A percentile compares a stretch with the other conserved stretches of the same genome.
These are phyloP conservation scores for Podaxis sp. DNA, from an alignment of 768 basidiomycete species.

Conservation along the genomic window DNA sequence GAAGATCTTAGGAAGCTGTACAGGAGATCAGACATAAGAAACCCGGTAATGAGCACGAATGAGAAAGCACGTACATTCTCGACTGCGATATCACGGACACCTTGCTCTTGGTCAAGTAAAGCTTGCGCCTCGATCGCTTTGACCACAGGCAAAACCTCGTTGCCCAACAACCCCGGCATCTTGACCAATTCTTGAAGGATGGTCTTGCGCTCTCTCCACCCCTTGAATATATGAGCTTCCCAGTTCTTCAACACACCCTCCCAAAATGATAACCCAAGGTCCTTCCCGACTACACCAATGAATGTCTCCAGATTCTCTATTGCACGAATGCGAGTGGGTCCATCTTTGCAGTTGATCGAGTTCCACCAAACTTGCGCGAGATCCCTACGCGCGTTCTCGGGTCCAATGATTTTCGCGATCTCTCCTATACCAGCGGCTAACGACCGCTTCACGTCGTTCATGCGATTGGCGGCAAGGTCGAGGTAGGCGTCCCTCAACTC, in stretches of 20 bases:
- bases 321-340: slow-evolving; percentile 72
- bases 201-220: slow-evolving; percentile 83
- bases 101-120: slow-evolving; percentile 66
- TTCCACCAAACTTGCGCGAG: slow-evolving; percentile 74
- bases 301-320: slow-evolving; percentile 66
- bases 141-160: slow-evolving; percentile 46
- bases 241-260: slow-evolving; percentile 51
- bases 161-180: slow-evolving; percentile 42
- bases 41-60: slow-evolving; percentile 8
- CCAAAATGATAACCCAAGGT: slow-evolving; percentile 46
- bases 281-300: slow-evolving; percentile 48
- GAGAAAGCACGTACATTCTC: slow-evolving; percentile 49
- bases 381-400: slow-evolving; percentile 63
- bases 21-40: neutral
- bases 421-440: slow-evolving; percentile 89
- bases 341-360: slow-evolving; percentile 52
- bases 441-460: slow-evolving; percentile 68
- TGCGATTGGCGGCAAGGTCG: slow-evolving; percentile 58
- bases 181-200: slow-evolving; percentile 55
- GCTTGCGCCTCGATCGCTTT: slow-evolving; percentile 45
- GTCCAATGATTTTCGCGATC: slow-evolving; percentile 81
- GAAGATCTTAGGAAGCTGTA: slow-evolving; percentile 49
- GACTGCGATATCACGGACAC: slow-evolving; percentile 79
- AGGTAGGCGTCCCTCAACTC: slow-evolving; percentile 70
- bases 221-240: slow-evolving; percentile 55